Conservation (phyloP, 2,329 filamentous ascomycete species). For the Volutella citrinella region DNA sequence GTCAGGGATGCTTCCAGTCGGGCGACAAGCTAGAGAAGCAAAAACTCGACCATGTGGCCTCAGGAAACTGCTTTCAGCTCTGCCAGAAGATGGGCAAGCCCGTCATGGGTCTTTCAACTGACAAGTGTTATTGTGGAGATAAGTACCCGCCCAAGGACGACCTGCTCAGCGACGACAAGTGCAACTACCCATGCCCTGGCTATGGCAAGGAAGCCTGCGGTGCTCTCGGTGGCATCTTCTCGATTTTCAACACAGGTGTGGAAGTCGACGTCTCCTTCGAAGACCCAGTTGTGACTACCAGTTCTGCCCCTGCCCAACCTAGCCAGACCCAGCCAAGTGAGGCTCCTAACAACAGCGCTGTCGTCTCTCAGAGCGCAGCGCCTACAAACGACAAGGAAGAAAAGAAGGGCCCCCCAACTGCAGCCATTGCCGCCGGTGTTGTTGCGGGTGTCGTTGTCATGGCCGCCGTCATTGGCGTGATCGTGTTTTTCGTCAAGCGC, state of each 20-base stretch:
- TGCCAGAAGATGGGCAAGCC: conserved; percentile 44
- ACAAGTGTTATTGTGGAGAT: conserved; percentile 71
- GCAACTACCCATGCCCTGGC: conserved; percentile 63
- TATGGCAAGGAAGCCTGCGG: conserved; percentile 61
- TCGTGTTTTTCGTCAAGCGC: conserved; percentile 72
- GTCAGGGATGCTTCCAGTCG: conserved; percentile 51
- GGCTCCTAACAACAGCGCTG: conserved; percentile 2
- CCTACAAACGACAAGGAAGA: conserved; percentile 8
- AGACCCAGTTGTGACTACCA: conserved; percentile 10
- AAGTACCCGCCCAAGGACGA: conserved; percentile 58
- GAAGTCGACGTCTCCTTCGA: conserved; percentile 33
- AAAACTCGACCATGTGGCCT: conserved; percentile 26
- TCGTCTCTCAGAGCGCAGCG: conserved; percentile 15
- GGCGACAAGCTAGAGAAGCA: conserved; percentile 36
- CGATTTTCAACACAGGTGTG: conserved; percentile 50
- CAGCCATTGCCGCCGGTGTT: conserved; percentile 81
- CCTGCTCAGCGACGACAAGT: conserved; percentile 56
- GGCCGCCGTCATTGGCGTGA: conserved; percentile 62
- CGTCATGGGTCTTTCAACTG: conserved; percentile 62
- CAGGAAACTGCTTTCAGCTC: conserved; percentile 38
- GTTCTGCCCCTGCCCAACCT: conserved; percentile 12
- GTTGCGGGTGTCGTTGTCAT: conserved; percentile 78
- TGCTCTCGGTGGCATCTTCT: conserved; percentile 34
- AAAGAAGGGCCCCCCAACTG: conserved; percentile 60
- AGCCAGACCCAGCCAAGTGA: conserved; percentile 19